A percentile compares a stretch with the other conserved stretches of the same genome.
phyloP scores from a whole-genome alignment of 176 grass and related monocot genomes.

The Lolium multiflorum region DNA sequence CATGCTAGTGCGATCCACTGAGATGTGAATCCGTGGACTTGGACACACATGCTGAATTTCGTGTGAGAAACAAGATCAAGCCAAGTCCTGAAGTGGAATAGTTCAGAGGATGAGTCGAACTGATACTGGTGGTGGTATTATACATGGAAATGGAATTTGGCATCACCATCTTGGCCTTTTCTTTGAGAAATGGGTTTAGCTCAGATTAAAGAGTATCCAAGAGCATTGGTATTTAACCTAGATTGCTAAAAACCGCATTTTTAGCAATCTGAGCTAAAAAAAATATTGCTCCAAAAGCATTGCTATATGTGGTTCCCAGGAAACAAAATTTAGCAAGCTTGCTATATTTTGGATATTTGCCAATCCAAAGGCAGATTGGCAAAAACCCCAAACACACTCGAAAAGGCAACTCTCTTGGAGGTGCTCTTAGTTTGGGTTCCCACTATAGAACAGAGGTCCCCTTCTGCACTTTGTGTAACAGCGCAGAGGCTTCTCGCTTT shows the following conservation, averaged over 20 bases:
- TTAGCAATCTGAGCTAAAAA: no score
- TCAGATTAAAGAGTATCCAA: neutral
- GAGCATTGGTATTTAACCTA: no score
- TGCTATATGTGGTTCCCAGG: no score
- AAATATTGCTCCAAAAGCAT: no score
- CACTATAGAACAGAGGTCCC: neutral
- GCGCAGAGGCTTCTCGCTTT: neutral
- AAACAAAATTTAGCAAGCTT: no score
- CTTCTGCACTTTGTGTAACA: neutral
- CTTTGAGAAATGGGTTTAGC: neutral
- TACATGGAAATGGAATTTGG: no score
- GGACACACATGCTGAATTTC: neutral
- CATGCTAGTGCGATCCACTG: conserved; percentile 17
- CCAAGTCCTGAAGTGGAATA: neutral
- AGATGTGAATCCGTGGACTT: neutral
- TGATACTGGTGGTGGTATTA: no score
- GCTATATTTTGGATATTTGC: no score
- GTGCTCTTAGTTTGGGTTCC: neutral
- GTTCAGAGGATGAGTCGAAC: neutral
- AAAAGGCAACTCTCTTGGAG: no score
- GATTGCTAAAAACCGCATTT: no score
- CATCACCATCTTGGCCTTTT: neutral
- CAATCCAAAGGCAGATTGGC: no score
- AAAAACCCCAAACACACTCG: no score
- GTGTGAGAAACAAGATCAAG: neutral